Evolutionary conservation across 371 early-diverging fungal genomes (phyloP), one percentile per base, ranked within the genome.

Genomic region (Mucor irregularis): DNA sequence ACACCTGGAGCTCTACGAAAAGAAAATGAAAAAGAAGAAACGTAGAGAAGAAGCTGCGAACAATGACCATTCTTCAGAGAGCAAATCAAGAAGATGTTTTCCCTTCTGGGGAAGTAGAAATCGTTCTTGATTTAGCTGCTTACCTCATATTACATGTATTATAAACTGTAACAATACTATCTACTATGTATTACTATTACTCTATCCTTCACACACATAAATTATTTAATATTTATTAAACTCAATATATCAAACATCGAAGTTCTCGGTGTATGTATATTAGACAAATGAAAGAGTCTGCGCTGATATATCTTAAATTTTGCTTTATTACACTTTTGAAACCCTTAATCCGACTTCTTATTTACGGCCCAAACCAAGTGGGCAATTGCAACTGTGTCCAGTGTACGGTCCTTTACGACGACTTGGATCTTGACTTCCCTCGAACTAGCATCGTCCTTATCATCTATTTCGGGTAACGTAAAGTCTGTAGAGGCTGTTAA

Each of bases 1-100:
- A 4, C 90, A 90, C 52, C 69, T 84, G 6, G 76, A 78, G 29
- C 45, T 59, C 10, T 53, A 63, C 34, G 71, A 73, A 34, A 69
- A 61, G 35, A 50, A n/a, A 5, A 26, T 53, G 10, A 53, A 42
- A 37, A 68, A 49, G 28, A 40, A 57, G 14, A 29, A 43, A 19
- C 19, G 0, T 4, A 49, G 40, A 16, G 54, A 53, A 45, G 31
- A 25, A 17, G 25, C 47, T 44, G 22, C 13, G 38, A 37, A 26
- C 5, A 34, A 22, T 25, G n/a, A 25, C 16, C 44, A 16, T 43
- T 43, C 14, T 43, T 13, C n/a, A n/a, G n/a, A n/a, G n/a, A n/a
- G n/a, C n/a, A n/a, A n/a, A n/a, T n/a, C n/a, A n/a, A n/a, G n/a
- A n/a, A n/a, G n/a, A n/a, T n/a, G n/a, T n/a, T n/a, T n/a, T n/a